Evolutionary conservation across 768 basidiomycete species (phyloP), one percentile per base, ranked within the genome.

Genomic region (Termitomyces sp.): DNA sequence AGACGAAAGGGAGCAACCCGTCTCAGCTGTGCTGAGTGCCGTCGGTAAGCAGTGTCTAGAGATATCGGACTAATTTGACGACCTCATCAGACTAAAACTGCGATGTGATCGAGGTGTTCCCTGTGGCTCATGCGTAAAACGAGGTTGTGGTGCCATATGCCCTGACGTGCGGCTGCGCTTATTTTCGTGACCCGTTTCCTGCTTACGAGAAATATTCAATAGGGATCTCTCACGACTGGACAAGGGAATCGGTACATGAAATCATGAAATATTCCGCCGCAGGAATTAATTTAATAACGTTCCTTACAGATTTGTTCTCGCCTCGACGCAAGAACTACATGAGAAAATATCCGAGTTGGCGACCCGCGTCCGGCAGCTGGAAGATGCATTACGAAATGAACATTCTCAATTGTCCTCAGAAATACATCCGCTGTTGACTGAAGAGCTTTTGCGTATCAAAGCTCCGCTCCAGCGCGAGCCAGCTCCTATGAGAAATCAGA

Each of bases 91-190:
- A 63, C 71, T 89, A 41, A 89, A 89, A 70, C 72, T 88, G 60
- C 79, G 85, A 20, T 93, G 90, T 71, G 89, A 92, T 76, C 81
- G 90, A 65, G 79, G 78, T 31, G 78, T 91, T 64, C 90, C 90
- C 11, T 92, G 90, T 66, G 81, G 87, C 62, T 90, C 88, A 1
- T 92, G 90, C 65, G 82, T 91, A 22, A 93, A 92, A 72, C 81
- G 88, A 61, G 88, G 88, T 13, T 89, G 88, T 66, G 86, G 85
- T 52, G 86, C 89, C 57, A 91, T 93, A 62, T 93, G 90, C 70
- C 90, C 90, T 52, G 90, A 92, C 69, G 87, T 87, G 69, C n/a
- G 49, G 49, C 47, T 54, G 34, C 30, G 16, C 31, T 50, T 33
- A 20, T 15, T 37, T 47, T 33, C n/a, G 44, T 36, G 30, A 22